Evolutionary conservation across 2,329 filamentous ascomycete species (phyloP), one percentile per base, ranked within the genome.

Genomic region (Trichoderma polysporum): DNA sequence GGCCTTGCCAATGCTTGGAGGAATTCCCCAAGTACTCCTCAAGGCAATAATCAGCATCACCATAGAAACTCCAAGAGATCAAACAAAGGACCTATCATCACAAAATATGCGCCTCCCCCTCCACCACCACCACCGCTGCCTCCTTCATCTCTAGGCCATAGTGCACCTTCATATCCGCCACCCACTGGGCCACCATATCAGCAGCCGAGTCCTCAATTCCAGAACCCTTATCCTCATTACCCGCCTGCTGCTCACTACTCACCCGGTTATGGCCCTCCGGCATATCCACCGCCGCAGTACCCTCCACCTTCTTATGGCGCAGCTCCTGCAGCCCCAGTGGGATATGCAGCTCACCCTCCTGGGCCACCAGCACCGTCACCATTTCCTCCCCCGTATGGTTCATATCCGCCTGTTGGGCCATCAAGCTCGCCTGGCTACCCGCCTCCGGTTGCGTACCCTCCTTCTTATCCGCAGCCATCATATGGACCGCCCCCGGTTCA

Each of bases 1-100:
- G 79, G 78, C 35, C 75, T 79, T 22, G 73, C 76, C 19, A 61
- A 61, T 47, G 78, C 77, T 31, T 79, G 78, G 74, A 79, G 76
- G 58, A 79, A 70, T 60, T 71, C 75, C 33, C 75, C 76, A n/a
- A 70, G 71, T 63, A 59, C 70, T 15, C 71, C 68, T 15, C 73
- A 75, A 59, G 69, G 70, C n/a, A 67, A 68, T n/a, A 66, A 68
- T 31, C 76, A 73, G 66, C 71, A 76, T 19, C 75, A 76, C 31
- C 73, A 75, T 33, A 70, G 71, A 29, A 73, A 71, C 19, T 66
- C 73, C 9, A 79, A 75, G 70, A 78, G 75, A 61, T 71, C 70
- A 35, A 79, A 74, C 35, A 79, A 74, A 63, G 77, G 74, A 2
- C 75, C 75, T 45, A 76, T 75, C 63, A 78, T 74, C 69, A 79